A percentile compares a stretch with the other conserved stretches of the same genome.
These are phyloP conservation scores for Xerocomus alliaceus DNA, from an alignment of 1,284 basidiomycete species.

Conservation along the genomic window DNA sequence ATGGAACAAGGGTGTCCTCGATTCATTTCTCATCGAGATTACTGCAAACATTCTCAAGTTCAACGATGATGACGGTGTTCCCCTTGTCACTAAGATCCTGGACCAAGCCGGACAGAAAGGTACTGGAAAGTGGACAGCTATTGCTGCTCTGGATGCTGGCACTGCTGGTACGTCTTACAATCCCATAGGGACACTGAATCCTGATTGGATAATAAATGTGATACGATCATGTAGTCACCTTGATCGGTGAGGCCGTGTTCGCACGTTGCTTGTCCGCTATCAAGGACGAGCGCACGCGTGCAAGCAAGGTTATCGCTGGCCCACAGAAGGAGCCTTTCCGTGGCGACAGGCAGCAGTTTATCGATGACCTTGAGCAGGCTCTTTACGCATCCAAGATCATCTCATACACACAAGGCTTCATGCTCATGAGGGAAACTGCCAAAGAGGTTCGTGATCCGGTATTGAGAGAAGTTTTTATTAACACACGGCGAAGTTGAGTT, in stretches of 20 bases:
- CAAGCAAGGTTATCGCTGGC: conserved; percentile 89
- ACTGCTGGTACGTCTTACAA: conserved; percentile 67
- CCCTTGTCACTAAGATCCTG: conserved; percentile 93
- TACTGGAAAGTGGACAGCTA: conserved; percentile 99
- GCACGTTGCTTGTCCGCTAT: conserved; percentile 97
- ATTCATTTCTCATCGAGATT: conserved; percentile 99
- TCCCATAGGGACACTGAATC: conserved; percentile 13
- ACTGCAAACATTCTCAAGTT: conserved; percentile 94
- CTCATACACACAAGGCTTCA: conserved; percentile 99
- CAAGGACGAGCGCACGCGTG: conserved; percentile 96
- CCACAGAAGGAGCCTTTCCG: conserved; percentile 93
- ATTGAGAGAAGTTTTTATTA: conserved; percentile 1
- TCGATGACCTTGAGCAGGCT: conserved; percentile 98
- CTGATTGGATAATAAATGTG: conserved; percentile 8
- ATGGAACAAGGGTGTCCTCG: conserved; percentile 99
- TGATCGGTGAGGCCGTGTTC: conserved; percentile 99
- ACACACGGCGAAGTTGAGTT: conserved; percentile 56
- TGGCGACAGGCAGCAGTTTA: conserved; percentile 99
- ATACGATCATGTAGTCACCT: conserved; percentile 71
- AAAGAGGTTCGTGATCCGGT: conserved; percentile 72
- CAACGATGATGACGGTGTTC: conserved; percentile 94
- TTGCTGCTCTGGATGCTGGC: conserved; percentile 96
- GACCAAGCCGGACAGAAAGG: conserved; percentile 99
- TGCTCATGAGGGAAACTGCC: conserved; percentile 98
- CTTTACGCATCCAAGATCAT: conserved; percentile 99